Evolutionary conservation across 768 basidiomycete genomes (phyloP).

Genomic region (Galerina marginata): DNA sequence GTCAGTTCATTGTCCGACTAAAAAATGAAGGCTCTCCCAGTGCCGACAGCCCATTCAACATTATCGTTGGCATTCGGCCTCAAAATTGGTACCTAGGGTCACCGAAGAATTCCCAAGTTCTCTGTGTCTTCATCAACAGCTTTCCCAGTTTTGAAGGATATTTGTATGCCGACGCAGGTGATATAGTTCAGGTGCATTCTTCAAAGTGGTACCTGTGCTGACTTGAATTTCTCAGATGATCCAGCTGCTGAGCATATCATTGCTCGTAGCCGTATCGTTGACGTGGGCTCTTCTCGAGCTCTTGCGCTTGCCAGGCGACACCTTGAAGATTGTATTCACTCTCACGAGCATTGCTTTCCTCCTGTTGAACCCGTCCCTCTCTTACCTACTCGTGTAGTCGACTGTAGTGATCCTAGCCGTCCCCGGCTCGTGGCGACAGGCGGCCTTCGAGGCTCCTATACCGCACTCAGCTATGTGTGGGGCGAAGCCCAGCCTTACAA

Average conservation of each 20-base stretch:
- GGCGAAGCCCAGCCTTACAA: conserved; percentile 1
- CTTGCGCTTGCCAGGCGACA: background rate
- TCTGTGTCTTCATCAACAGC: background rate
- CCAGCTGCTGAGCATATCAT: background rate
- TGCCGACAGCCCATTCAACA: background rate
- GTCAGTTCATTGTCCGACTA: background rate
- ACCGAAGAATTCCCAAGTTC: background rate
- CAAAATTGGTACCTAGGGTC: background rate
- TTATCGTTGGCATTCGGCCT: background rate
- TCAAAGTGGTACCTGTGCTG: background rate
- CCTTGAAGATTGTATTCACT: background rate
- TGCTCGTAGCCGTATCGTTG: background rate
- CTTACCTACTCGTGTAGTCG: conserved; percentile 4
- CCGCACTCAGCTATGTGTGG: conserved; percentile 13
- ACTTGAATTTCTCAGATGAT: background rate
- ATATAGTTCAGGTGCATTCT: background rate
- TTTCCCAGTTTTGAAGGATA: background rate
- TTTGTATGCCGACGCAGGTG: background rate
- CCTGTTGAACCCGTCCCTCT: background rate
- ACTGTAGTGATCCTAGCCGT: background rate
- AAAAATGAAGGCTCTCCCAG: background rate
- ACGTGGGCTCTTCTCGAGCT: background rate
- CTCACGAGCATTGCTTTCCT: background rate
- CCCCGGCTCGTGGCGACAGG: too few relatives aligned
- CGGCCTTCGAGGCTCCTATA: background rate